Base-by-base conservation (phyloP, 768 basidiomycete species). In the Boletellus ananiceps region DNA sequence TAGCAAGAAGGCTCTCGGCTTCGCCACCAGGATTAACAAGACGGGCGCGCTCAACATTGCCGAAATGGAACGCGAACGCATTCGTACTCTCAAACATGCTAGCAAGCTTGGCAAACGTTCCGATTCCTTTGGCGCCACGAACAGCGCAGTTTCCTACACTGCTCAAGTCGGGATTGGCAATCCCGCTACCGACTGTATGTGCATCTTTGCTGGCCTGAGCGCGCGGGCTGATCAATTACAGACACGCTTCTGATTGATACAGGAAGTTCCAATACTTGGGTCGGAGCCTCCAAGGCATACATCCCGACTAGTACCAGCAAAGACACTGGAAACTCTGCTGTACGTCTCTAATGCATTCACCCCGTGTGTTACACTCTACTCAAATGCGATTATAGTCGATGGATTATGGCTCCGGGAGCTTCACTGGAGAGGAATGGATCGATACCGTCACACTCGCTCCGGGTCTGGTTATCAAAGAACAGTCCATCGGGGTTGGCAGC, bases 401-500 rank as follows among this genome's bases (percentile, higher is more conserved):
- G 6, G 12, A 19, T 19, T 41, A 55, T 16, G 34, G 40, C 27
- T 34, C 49, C 15, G 49, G 49, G 27, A 45, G 37, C 32, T 50
- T 50, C 38, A 38, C 7, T n/a, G 49, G 49, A 27, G 43, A 40
- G 29, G 49, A 50, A 21, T 50, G 31, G 31, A 21, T 11, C 7
- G 49, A 45, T 27, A 50, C 43, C 11, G 23, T 50, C 31, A 45
- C 49, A 5, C 37, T 48, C 16, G 9, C 38, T 1, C 36, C 44
- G 2, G 31, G 12, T 11, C 27, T 47, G 15, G 25, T 46, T 18
- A 32, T 50, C 29, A 23, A 2, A 19, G 21, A 19, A 14, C 73
- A 75, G 56, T 61, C 60, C 9, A 66, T 74, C 16, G 48, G 71
- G 12, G 67, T 63, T 38, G 71, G 71, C 1, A 41, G 52, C 1